A percentile compares a stretch with the other conserved stretches of the same genome.
phyloP scores from a whole-genome alignment of 345 rosid species.

The Noccaea bulbosa region DNA sequence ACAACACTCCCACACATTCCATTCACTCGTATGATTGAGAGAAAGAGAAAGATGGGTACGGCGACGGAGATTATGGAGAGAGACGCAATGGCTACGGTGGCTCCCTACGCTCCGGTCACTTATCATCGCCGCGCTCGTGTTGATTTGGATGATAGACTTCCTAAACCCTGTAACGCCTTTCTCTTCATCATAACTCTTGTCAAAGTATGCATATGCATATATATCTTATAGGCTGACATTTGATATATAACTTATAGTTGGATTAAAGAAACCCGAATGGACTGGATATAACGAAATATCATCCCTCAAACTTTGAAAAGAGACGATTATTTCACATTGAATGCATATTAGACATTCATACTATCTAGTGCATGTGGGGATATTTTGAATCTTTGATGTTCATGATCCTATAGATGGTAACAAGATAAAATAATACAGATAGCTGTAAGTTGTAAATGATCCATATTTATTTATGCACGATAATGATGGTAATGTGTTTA shows the following conservation, averaged over 20 bases:
- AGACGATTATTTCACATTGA: background rate
- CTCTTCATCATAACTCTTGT: background rate
- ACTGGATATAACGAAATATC: background rate
- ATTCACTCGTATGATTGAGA: conserved; percentile 3
- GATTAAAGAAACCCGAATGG: background rate
- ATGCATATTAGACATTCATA: background rate
- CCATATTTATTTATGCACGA: background rate
- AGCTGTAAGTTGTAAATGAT: background rate
- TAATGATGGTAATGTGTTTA: background rate
- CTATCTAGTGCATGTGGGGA: background rate
- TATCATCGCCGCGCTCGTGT: conserved; percentile 58
- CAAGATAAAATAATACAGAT: background rate
- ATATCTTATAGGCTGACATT: background rate
- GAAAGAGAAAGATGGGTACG: conserved; percentile 24
- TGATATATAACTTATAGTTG: background rate
- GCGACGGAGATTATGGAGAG: conserved; percentile 44
- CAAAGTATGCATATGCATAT: background rate
- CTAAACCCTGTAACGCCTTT: conserved; percentile 69
- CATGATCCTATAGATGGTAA: conserved; percentile 3
- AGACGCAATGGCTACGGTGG: conserved; percentile 69
- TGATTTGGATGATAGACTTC: conserved; percentile 71
- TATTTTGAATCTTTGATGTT: background rate
- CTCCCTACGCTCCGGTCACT: conserved; percentile 79
- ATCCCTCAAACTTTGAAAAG: conserved; percentile 7
- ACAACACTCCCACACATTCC: conserved; percentile 20